These are phyloP conservation scores for Populus trichocarpa DNA, from an alignment of 441 rosid genomes.

Conservation along the genomic window DNA sequence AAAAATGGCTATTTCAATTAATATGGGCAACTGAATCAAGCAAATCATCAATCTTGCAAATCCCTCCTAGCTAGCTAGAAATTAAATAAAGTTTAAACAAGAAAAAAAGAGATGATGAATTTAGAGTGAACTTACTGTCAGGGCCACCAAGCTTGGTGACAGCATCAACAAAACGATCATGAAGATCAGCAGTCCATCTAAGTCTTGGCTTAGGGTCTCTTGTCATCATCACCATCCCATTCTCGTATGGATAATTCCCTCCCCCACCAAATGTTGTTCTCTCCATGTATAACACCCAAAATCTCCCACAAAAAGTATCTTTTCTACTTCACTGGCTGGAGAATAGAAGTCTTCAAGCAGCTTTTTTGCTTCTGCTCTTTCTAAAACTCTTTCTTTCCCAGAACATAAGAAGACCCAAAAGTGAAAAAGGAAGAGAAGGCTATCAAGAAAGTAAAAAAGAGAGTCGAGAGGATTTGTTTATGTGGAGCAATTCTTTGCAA, in stretches of 20 bases:
- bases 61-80: neutral
- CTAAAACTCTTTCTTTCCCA: neutral
- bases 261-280: constrained; percentile 30
- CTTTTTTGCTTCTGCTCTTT: neutral
- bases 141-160: constrained; percentile 93
- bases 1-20: neutral
- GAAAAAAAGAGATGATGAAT: neutral
- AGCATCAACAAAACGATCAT: constrained; percentile 78
- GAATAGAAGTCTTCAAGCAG: neutral
- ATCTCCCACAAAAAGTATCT: neutral
- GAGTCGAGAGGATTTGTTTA: neutral
- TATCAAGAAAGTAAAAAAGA: neutral
- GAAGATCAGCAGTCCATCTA: constrained; percentile 93
- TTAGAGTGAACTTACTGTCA: constrained; percentile 38
- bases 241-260: constrained; percentile 35
- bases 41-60: neutral
- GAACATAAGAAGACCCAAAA: neutral
- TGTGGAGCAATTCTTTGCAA: neutral
- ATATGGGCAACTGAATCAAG: neutral
- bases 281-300: constrained; percentile 24
- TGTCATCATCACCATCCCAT: constrained; percentile 58
- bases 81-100: neutral
- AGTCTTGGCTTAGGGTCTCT: constrained; percentile 96
- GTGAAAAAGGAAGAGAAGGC: neutral
- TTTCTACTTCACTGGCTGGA: neutral